Evolutionary conservation across 2,329 filamentous ascomycete species (phyloP), one percentile per base, ranked within the genome.

Genomic region (Fusarium illudens): DNA sequence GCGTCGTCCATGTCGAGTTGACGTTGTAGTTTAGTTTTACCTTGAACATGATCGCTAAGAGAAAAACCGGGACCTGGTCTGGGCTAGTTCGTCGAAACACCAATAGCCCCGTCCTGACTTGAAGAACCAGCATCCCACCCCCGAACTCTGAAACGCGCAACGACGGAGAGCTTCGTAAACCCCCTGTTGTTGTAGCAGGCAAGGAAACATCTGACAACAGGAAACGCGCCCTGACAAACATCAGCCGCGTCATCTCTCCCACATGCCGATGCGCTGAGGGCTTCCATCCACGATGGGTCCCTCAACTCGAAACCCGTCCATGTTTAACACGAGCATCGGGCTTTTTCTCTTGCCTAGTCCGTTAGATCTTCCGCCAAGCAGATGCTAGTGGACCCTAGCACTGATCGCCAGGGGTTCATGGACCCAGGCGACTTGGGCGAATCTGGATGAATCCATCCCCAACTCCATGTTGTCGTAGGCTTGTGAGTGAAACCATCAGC

Each of bases 351-450:
- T 48, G 44, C 25, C 25, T 20, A 50, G 51, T 22, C 57, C 57
- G 37, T 33, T 51, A 65, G 60, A 73, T 73, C 65, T 72, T 72
- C 63, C 67, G 68, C 65, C 67, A 71, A 72, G 55, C 62, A 72
- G 59, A 67, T 60, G 50, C 25, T 42, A 42, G 48, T 65, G 57
- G 53, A 59, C 50, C 67, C 58, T 48, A 34, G 54, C 50, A 70
- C 58, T 68, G 69, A 71, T 70, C 58, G 62, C 61, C 62, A 67
- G 71, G 71, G 61, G 46, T 37, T 19, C 33, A 44, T 15, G 37
- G 50, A 20, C 15, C 19, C 29, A 33, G 33, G 20, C 49, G 27
- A n/a, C 12, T 17, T 54, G 22, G 20, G 25, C 36, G 37, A 20
- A 51, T 53, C 49, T 32, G 55, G 51, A 22, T 67, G 56, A 55